Percentiles rank a stretch among this genome's conserved stretches.
Evolutionary conservation across 1,284 basidiomycete species (phyloP).

Genomic region (Volvariella volvacea): DNA sequence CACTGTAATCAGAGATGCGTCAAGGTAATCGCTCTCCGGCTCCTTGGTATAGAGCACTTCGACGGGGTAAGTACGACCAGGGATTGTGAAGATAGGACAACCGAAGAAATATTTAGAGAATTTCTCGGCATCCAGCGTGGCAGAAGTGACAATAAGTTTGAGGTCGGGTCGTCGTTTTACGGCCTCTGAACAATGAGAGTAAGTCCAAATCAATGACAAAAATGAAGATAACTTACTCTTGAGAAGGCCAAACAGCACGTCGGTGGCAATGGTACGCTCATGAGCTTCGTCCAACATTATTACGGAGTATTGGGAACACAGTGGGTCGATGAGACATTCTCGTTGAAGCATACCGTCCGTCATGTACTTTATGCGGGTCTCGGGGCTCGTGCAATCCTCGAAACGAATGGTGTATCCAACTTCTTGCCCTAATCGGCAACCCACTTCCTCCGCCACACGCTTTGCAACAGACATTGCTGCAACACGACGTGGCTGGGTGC

Average conservation of each 20-base stretch:
- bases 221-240: slow-evolving; percentile 66
- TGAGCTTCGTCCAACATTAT: slow-evolving; percentile 99
- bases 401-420: slow-evolving; percentile 99
- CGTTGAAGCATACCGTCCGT: slow-evolving; percentile 99
- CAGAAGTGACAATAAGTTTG: slow-evolving; percentile 97
- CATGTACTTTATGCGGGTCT: slow-evolving; percentile 99
- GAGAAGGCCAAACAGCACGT: slow-evolving; percentile 93
- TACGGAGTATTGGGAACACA: slow-evolving; percentile 88
- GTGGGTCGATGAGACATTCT: slow-evolving; percentile 94
- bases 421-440: slow-evolving; percentile 93
- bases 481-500: slow-evolving; percentile 97
- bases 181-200: slow-evolving; percentile 61
- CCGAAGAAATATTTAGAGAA: slow-evolving; percentile 99
- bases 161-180: slow-evolving; percentile 92
- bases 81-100: slow-evolving; percentile 99
- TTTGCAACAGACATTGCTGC: slow-evolving; percentile 99
- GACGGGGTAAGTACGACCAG: slow-evolving; percentile 97
- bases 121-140: slow-evolving; percentile 98
- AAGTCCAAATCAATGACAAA: too few species aligned
- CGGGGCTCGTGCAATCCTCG: slow-evolving; percentile 96
- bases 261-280: slow-evolving; percentile 96
- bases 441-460: slow-evolving; percentile 96
- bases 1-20: slow-evolving; percentile 96
- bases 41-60: slow-evolving; percentile 98
- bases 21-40: slow-evolving; percentile 97